Evolutionary conservation across 2,329 filamentous ascomycete genomes (phyloP).

Genomic region (Hypoxylon sp.): DNA sequence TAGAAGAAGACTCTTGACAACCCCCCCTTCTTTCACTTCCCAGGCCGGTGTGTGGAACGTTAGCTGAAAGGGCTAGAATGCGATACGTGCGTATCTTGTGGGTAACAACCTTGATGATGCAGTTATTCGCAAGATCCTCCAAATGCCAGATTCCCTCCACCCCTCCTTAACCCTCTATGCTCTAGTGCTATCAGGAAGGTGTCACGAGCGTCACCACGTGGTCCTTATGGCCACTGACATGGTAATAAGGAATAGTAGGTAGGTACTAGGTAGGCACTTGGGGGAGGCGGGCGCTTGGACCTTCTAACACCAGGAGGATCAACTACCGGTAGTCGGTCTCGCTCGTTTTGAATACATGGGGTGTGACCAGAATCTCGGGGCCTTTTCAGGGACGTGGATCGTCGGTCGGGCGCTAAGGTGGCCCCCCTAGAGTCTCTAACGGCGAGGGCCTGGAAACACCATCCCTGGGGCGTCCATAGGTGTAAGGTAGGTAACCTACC

Average conservation of each 20-base stretch:
- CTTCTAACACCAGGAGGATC: neutral
- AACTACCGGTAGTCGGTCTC: constrained; percentile 4
- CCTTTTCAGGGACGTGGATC: constrained; percentile 20
- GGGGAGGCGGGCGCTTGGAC: neutral
- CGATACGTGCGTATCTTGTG: constrained; percentile 36
- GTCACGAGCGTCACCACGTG: constrained; percentile 29
- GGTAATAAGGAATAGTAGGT: constrained; percentile 2
- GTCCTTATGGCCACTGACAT: constrained; percentile 2
- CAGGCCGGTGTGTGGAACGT: constrained; percentile 8
- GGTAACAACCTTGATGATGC: constrained; percentile 13
- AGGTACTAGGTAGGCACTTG: constrained; percentile 9
- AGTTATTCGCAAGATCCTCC: constrained; percentile 7
- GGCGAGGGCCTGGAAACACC: neutral
- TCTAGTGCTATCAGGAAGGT: constrained; percentile 12
- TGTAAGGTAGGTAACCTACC: no score
- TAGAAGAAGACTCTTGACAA: neutral
- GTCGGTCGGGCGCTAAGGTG: constrained; percentile 12
- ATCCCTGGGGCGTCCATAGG: neutral
- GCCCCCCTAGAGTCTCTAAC: constrained; percentile 12
- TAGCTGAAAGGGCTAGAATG: neutral
- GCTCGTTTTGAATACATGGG: constrained; percentile 18
- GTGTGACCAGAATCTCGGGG: neutral
- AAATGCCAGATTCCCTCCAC: constrained; percentile 9
- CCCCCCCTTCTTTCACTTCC: constrained; percentile 11
- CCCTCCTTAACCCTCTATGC: neutral